Evolutionary conservation across 2,329 filamentous ascomycete species (phyloP).

Genomic region (Leptoxyphium fumago): DNA sequence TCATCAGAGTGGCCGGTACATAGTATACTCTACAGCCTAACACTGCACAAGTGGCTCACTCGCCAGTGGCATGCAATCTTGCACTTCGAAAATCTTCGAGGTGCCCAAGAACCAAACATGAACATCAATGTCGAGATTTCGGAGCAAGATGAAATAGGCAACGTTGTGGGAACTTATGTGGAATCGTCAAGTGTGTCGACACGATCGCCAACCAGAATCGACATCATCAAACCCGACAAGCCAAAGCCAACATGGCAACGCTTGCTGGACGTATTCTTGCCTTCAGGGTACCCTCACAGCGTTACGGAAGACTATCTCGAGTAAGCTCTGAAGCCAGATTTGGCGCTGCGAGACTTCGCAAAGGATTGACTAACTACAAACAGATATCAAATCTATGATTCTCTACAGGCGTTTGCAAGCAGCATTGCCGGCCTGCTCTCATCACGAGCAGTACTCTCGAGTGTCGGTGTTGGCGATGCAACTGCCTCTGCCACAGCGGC

Average conservation of each 20-base stretch:
- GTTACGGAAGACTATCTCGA: constrained; percentile 73
- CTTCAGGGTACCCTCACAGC: constrained; percentile 74
- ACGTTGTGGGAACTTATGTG: constrained; percentile 34
- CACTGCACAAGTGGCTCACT: no score
- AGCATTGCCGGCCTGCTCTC: constrained; percentile 69
- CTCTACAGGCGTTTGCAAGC: constrained; percentile 69
- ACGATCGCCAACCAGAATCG: constrained; percentile 24
- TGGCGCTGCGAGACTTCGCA: neutral
- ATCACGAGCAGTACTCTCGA: constrained; percentile 62
- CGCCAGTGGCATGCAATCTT: no score
- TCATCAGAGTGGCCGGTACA: no score
- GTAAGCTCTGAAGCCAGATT: constrained; percentile 37
- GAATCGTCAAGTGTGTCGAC: constrained; percentile 20
- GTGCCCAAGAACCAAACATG: neutral
- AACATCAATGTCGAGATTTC: constrained; percentile 8
- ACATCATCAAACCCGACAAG: constrained; percentile 23
- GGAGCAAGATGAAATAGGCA: constrained; percentile 37
- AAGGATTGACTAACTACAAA: constrained; percentile 1
- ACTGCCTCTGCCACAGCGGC: constrained; percentile 65
- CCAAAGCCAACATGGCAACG: constrained; percentile 20
- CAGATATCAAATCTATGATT: constrained; percentile 62
- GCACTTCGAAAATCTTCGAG: no score
- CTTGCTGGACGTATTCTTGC: constrained; percentile 61
- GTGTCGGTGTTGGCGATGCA: constrained; percentile 73
- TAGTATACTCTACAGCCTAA: no score